phyloP scores from a whole-genome alignment of 176 grass and related monocot genomes.

The Luzula sylvatica region DNA sequence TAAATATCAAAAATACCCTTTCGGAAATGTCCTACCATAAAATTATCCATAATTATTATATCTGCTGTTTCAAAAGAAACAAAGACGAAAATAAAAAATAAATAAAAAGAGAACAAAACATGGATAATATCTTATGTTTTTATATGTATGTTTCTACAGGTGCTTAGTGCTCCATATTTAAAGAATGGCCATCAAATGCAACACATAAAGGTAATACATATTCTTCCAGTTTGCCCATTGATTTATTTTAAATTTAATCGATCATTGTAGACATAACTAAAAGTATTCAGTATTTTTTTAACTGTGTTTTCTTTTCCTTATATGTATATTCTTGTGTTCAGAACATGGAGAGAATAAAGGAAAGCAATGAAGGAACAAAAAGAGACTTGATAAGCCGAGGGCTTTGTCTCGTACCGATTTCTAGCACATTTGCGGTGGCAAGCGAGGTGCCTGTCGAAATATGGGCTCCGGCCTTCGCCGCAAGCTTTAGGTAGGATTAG shows the following conservation, averaged over 20 bases:
- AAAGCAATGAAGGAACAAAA: constrained; percentile 24
- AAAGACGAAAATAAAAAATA: too few species aligned
- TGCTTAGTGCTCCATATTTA: constrained; percentile 75
- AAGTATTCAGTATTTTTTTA: neutral
- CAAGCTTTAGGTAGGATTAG: constrained; percentile 74
- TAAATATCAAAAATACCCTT: too few species aligned
- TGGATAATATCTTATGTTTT: constrained; percentile 2
- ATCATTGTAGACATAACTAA: neutral
- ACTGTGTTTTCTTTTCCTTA: constrained; percentile 18
- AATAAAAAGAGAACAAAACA: neutral
- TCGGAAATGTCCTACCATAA: too few species aligned
- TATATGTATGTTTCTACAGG: constrained; percentile 37
- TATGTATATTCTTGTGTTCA: constrained; percentile 26
- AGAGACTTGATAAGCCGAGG: constrained; percentile 59
- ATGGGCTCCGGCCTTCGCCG: constrained; percentile 59
- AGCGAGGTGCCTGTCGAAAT: constrained; percentile 70
- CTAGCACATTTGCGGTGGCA: constrained; percentile 70
- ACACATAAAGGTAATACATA: constrained; percentile 47
- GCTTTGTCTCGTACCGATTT: constrained; percentile 84
- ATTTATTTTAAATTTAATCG: neutral
- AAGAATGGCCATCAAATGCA: constrained; percentile 68
- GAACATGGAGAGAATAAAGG: constrained; percentile 42
- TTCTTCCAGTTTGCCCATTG: neutral
- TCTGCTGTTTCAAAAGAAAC: too few species aligned
- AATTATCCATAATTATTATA: too few species aligned